phyloP scores from a whole-genome alignment of 306 rosid genomes.

The Quercus suber region DNA sequence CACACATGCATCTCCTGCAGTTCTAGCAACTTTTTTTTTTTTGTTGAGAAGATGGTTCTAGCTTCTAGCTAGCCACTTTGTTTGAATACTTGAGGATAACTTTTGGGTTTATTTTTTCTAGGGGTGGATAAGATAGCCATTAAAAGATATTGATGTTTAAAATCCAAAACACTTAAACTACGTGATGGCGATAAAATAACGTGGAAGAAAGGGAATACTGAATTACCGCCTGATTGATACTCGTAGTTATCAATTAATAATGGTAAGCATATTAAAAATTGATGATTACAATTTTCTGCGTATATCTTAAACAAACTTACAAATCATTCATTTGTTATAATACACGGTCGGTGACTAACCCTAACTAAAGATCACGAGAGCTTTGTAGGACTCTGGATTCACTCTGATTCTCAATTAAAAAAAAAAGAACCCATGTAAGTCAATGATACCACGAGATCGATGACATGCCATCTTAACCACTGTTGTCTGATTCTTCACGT shows the following conservation, averaged over 20 bases:
- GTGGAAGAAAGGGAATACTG: background rate
- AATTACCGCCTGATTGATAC: background rate
- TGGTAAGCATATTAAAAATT: background rate
- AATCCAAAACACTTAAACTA: background rate
- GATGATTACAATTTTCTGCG: too few species aligned
- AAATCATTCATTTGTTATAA: background rate
- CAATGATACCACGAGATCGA: background rate
- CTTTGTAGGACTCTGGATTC: conserved; percentile 14
- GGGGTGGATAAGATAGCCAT: too few species aligned
- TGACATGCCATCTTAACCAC: conserved; percentile 35
- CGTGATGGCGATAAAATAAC: background rate
- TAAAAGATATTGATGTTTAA: background rate
- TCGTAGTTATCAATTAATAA: background rate
- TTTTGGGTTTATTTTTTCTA: too few species aligned
- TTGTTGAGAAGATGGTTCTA: too few species aligned
- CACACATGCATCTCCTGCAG: background rate
- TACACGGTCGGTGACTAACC: conserved; percentile 56
- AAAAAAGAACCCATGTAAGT: background rate
- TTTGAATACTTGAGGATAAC: too few species aligned
- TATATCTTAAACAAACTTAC: conserved; percentile 1
- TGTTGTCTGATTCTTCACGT: conserved; percentile 45
- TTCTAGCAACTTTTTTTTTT: background rate
- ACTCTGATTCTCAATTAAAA: conserved; percentile 6
- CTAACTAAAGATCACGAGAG: conserved; percentile 46
- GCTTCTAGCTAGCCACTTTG: too few species aligned